Conservation (phyloP, 257 asterid species). For the Solanum peruvianum region DNA sequence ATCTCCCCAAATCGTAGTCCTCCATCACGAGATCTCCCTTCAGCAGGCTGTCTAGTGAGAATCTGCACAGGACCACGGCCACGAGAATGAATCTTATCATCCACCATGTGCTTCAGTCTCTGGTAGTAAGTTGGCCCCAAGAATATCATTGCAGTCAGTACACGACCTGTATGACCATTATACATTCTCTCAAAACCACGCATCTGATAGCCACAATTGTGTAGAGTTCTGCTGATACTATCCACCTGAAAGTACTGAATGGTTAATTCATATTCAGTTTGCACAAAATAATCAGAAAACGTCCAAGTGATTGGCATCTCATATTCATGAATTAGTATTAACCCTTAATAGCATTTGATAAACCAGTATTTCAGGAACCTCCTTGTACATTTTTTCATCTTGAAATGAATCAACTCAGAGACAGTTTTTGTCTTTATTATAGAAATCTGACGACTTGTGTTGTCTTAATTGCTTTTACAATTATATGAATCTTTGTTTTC, state of each 20-base stretch:
- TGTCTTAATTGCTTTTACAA: neutral
- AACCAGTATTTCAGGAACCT: neutral
- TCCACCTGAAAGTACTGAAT: slow-evolving; percentile 29
- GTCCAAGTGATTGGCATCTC: neutral
- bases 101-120: slow-evolving; percentile 22
- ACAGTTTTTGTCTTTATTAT: neutral
- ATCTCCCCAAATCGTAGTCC: slow-evolving; percentile 23
- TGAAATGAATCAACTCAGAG: neutral
- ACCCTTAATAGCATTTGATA: neutral
- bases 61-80: slow-evolving; percentile 20
- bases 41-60: slow-evolving; percentile 22
- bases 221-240: slow-evolving; percentile 85
- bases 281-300: neutral
- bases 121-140: slow-evolving; percentile 24
- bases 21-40: slow-evolving; percentile 21
- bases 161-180: slow-evolving; percentile 89
- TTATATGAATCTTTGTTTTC: neutral
- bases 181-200: slow-evolving; percentile 97
- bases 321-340: neutral
- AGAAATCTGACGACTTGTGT: neutral
- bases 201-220: slow-evolving; percentile 95
- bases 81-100: slow-evolving; percentile 24
- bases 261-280: neutral
- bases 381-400: neutral
- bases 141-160: slow-evolving; percentile 73